A percentile compares a stretch with the other conserved stretches of the same genome.
phyloP scores from a whole-genome alignment of 2,329 filamentous ascomycete genomes.

The Arthrocladium fulminans region DNA sequence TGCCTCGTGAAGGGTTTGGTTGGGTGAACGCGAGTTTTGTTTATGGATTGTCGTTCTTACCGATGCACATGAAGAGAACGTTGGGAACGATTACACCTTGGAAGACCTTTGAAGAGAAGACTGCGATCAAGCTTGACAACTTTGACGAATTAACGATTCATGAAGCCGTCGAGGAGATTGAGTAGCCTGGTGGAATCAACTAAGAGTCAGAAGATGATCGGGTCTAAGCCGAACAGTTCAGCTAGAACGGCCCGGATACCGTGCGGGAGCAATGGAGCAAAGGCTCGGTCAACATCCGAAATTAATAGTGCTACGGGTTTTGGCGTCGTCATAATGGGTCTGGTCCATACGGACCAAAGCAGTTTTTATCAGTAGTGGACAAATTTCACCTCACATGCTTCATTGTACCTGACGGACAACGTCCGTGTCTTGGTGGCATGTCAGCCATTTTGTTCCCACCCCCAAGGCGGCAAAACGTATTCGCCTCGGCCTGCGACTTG shows the following conservation, averaged over 20 bases:
- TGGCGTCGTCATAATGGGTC: background rate
- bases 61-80: slow-evolving; percentile 79
- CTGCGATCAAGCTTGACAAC: slow-evolving; percentile 24
- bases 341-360: too few relatives aligned
- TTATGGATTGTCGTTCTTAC: slow-evolving; percentile 80
- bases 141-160: slow-evolving; percentile 17
- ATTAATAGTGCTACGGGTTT: background rate
- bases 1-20: slow-evolving; percentile 95
- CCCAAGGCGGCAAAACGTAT: too few relatives aligned
- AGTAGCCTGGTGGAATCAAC: background rate
- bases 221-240: background rate
- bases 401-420: background rate
- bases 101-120: slow-evolving; percentile 68
- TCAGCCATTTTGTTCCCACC: too few relatives aligned
- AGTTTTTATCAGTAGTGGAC: too few relatives aligned
- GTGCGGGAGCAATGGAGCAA: background rate
- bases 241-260: background rate
- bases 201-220: background rate
- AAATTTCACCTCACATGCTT: background rate
- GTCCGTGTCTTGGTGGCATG: background rate
- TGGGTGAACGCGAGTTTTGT: slow-evolving; percentile 99
- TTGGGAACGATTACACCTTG: slow-evolving; percentile 81
- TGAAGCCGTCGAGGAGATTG: slow-evolving; percentile 16
- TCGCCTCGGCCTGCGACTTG: too few relatives aligned
- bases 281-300: background rate